Base-by-base conservation (phyloP, 2,329 filamentous ascomycete species). In the Botryosphaeria agaves region DNA sequence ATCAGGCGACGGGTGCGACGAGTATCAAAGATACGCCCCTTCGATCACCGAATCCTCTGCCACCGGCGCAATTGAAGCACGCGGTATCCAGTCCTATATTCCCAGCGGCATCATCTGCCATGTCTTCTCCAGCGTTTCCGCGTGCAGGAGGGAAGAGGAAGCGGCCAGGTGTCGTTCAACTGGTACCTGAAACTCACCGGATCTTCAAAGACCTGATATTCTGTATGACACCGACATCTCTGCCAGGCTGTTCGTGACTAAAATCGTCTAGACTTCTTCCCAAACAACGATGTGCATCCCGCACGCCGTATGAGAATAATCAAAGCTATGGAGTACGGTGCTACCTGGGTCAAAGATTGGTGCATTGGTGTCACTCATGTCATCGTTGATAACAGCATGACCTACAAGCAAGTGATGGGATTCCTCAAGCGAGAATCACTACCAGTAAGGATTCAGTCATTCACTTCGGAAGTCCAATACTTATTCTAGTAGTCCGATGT, bases 301-400 rank as follows among this genome's bases (percentile, higher is more conserved):
- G 61, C 68, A 5, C 69, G 85, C 23, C 69, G 69, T 32, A 52
- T 74, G 34, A 73, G 80, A 3, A 92, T 94, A 31, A 66, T 66
- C 18, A 84, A 76, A 48, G 75, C 79, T 0, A 65, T 71, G 30
- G 73, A 83, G 42, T 74, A 74, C 47, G 87, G 87, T 26, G 87
- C 77, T 1, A 56, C 49, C 1, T 89, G 84, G 74, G 66, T 71
- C 17, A 64, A 63, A 30, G 53, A 61, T 1, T 69, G 75, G 45
- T 42, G 49, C 1, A 52, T 53, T 5, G 24, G 46, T 14, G 68
- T 89, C 11, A 91, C 78, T 1, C 82, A 93, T 53, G 57, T 92
- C 29, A 64, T 95, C 34, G 75, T 83, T 2, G 85, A 94, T 45
- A 76, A 72, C 38, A 54, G 54, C 1, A 54, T 89, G 29, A 57